These are phyloP conservation scores for Aspergillus campestris DNA, from an alignment of 495 filamentous ascomycete genomes.

Conservation along the genomic window DNA sequence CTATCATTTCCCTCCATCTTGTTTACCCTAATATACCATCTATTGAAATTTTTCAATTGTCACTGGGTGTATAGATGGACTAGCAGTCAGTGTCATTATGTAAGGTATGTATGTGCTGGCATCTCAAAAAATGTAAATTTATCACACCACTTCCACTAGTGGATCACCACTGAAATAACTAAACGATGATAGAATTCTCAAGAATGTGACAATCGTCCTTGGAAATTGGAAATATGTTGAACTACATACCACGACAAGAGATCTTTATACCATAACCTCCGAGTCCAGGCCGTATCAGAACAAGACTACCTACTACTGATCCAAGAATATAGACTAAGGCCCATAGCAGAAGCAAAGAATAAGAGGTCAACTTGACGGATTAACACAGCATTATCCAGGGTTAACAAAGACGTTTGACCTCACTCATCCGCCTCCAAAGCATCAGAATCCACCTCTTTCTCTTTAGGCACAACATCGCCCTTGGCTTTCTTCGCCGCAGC, in stretches of 20 bases:
- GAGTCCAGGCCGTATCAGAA: no score
- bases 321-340: background rate
- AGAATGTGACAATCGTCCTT: no score
- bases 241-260: no score
- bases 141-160: background rate
- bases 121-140: background rate
- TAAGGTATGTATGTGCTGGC: background rate
- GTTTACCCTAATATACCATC: no score
- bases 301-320: background rate
- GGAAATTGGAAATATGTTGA: no score
- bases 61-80: no score
- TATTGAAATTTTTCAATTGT: no score
- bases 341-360: background rate
- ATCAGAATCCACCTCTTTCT: slow-evolving; percentile 38
- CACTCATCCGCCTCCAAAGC: slow-evolving; percentile 21
- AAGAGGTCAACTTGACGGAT: no score
- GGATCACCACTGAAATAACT: background rate
- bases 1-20: no score
- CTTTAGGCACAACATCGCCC: slow-evolving; percentile 38
- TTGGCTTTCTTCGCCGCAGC: slow-evolving; percentile 35
- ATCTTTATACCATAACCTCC: no score
- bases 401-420: background rate
- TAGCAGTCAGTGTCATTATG: no score
- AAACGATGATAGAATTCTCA: no score
- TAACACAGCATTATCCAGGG: background rate